These are phyloP conservation scores for Tulasnella sp. DNA, from an alignment of 768 basidiomycete genomes.

Conservation along the genomic window DNA sequence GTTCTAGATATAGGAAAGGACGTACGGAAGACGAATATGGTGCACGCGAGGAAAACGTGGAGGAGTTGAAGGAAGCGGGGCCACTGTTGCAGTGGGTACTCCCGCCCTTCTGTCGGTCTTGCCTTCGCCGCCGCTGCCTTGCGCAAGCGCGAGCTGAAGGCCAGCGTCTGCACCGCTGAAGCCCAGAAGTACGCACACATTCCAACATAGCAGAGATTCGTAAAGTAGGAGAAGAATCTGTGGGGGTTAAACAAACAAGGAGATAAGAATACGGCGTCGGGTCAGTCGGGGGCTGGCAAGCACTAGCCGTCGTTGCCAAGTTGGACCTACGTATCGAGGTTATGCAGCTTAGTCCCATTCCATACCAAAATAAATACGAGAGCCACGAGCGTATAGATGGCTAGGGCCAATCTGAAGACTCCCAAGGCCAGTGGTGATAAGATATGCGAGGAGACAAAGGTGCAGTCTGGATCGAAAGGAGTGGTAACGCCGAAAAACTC, in stretches of 20 bases:
- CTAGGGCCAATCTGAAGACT: conserved; percentile 46
- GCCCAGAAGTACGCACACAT: conserved; percentile 61
- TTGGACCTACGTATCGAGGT: conserved; percentile 38
- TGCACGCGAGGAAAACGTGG: conserved; percentile 52
- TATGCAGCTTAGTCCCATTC: conserved; percentile 34
- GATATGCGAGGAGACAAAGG: conserved; percentile 50
- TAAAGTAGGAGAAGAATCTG: conserved; percentile 65
- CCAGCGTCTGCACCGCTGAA: conserved; percentile 49
- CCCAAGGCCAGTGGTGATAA: conserved; percentile 47
- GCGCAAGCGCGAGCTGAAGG: conserved; percentile 38
- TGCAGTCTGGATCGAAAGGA: conserved; percentile 43
- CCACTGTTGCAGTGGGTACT: conserved; percentile 60
- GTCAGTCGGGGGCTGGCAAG: background rate
- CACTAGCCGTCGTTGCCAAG: background rate
- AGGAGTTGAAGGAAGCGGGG: conserved; percentile 50
- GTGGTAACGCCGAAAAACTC: conserved; percentile 37
- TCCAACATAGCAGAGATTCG: conserved; percentile 58
- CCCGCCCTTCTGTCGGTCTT: conserved; percentile 30
- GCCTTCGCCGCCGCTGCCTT: conserved; percentile 28
- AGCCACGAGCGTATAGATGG: conserved; percentile 48
- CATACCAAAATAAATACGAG: conserved; percentile 42
- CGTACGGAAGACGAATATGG: conserved; percentile 56
- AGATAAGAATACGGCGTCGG: background rate
- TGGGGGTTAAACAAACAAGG: background rate
- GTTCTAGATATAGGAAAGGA: conserved; percentile 25